Base-by-base conservation (phyloP, 345 rosid species). In the Citrus glauca region DNA sequence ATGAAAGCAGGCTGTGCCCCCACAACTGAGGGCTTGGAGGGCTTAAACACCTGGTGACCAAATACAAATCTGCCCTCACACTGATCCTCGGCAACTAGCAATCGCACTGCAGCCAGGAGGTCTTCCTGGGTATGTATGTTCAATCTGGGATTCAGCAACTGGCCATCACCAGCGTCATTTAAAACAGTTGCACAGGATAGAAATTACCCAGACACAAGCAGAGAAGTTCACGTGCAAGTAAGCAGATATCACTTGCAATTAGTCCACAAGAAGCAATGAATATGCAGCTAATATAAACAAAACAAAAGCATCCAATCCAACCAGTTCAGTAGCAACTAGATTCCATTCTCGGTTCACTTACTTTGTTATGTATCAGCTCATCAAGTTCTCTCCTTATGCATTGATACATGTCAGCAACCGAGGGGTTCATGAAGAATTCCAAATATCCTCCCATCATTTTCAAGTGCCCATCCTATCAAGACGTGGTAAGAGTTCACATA, bases 361-460 rank as follows among this genome's bases (percentile, higher is more conserved):
- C 98, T 87, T 93, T 95, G 19, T 74, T 82, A 77, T 88, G 92
- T 82, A 95, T 87, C 69, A 95, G 85, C 74, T 89, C 96, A 82
- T 91, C 97, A 63, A 95, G 89, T 86, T 93, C 97, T 81, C 87
- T 88, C 87, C 90, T 92, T 76, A 93, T 72, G 84, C 75, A 83
- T 76, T 76, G 89, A 75, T 86, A 93, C 77, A 87, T 83, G 81
- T 91, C 93, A 45, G 93, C 94, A 67, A 87, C 75, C 62, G 83
- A 83, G 74, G 96, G 92, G 66, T 86, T 80, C 94, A 90, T 89
- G 87, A 90, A 95, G 82, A 95, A 92, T 78, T 95, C 99, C 82
- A 95, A 73, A 80, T 85, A 95, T 37, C 98, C 99, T 77, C 93
- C 98, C 85, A 93, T 76, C 98, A 95, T 92, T 87, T 92, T 93